These are phyloP conservation scores for Trametes elegans DNA, from an alignment of 768 basidiomycete genomes.

Conservation along the genomic window DNA sequence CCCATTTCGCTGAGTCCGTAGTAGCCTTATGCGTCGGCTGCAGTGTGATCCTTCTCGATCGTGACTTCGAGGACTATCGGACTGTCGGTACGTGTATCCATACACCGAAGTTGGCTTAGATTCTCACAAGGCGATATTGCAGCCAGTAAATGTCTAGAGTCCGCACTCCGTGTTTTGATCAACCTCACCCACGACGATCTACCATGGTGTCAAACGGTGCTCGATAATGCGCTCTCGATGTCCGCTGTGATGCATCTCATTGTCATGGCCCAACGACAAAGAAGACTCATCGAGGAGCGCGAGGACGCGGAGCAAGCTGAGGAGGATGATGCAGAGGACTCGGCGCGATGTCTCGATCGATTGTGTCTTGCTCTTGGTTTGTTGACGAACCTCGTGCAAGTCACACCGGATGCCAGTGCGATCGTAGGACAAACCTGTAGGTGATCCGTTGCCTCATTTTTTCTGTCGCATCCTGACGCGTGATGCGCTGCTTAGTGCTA, in stretches of 20 bases:
- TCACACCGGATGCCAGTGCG: conserved; percentile 46
- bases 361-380: conserved; percentile 75
- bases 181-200: conserved; percentile 64
- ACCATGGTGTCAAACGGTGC: conserved; percentile 53
- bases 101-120: too few relatives aligned
- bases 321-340: conserved; percentile 26
- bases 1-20: conserved; percentile 47
- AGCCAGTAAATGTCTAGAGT: conserved; percentile 52
- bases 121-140: too few relatives aligned
- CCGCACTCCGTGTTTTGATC: conserved; percentile 64
- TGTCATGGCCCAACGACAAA: conserved; percentile 35
- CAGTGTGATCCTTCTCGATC: conserved; percentile 36
- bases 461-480: background rate
- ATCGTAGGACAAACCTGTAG: conserved; percentile 49
- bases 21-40: conserved; percentile 50
- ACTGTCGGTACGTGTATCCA: conserved; percentile 3
- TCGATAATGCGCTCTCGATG: conserved; percentile 45
- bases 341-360: conserved; percentile 55
- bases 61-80: conserved; percentile 13
- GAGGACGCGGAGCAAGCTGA: conserved; percentile 11
- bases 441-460: conserved; percentile 23
- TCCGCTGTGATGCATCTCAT: conserved; percentile 49
- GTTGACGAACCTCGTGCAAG: conserved; percentile 73
- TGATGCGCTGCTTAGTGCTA: conserved; percentile 38
- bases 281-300: conserved; percentile 19